Percentiles rank a stretch among this genome's conserved stretches.
Evolutionary conservation across 2,329 filamentous ascomycete genomes (phyloP).

Genomic region (Cytospora piceicola): DNA sequence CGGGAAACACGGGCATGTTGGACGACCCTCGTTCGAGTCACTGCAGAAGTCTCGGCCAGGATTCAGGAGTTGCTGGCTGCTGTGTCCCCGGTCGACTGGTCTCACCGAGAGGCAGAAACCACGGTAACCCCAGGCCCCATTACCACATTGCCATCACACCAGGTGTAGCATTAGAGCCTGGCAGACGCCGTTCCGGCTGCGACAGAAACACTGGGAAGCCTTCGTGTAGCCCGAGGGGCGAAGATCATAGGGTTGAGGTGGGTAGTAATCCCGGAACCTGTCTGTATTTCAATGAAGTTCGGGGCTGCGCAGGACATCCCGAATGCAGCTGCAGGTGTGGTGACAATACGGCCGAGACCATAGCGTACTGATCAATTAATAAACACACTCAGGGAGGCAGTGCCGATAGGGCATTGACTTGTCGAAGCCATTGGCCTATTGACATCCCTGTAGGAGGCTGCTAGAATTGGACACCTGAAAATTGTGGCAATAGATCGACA

Average conservation of each 20-base stretch:
- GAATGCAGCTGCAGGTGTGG: conserved; percentile 1
- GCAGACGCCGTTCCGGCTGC: conserved; percentile 8
- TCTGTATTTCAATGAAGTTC: not conserved
- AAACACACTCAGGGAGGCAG: conserved; percentile 7
- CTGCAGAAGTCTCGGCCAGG: not conserved
- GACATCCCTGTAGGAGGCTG: conserved; percentile 4
- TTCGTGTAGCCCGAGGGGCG: conserved; percentile 12
- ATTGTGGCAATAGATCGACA: conserved; percentile 19
- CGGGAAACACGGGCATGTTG: conserved; percentile 9
- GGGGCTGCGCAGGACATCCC: not conserved
- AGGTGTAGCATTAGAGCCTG: conserved; percentile 8
- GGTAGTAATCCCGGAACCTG: not conserved
- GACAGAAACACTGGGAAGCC: conserved; percentile 15
- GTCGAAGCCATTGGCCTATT: not conserved
- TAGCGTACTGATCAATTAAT: conserved; percentile 13
- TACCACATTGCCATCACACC: conserved; percentile 13
- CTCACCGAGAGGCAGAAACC: conserved; percentile 8
- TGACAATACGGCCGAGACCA: not conserved
- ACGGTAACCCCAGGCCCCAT: not conserved
- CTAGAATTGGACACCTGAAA: not conserved
- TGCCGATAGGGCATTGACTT: not conserved
- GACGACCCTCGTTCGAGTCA: conserved; percentile 12
- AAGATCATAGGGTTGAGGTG: conserved; percentile 4
- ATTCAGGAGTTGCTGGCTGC: conserved; percentile 5
- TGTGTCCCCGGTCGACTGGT: conserved; percentile 13